Base-by-base conservation (phyloP, 2,329 filamentous ascomycete species). In the Scytalidium sp. region DNA sequence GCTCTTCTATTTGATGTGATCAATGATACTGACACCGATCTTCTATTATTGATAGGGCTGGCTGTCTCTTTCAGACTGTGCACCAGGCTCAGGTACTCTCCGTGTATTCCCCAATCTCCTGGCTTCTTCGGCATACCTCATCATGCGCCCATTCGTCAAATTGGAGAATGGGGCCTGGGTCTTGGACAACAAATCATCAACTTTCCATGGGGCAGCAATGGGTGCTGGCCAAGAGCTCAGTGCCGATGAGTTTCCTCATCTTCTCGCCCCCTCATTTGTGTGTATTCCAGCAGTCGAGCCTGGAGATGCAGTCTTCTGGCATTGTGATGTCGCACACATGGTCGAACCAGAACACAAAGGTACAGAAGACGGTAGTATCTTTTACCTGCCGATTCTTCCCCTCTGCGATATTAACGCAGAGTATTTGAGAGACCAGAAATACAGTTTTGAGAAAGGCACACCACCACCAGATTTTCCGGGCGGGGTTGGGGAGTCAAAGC, bases 341-440 rank as follows among this genome's bases (percentile, higher is more conserved):
- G 90, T 96, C 1, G 91, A 96, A 70, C 84, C 80, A 55, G 74
- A 84, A 2, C 90, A 96, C 64, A 68, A 67, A 2, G 91, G 90
- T 3, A 74, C 68, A 2, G 68, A 73, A 0, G 90, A 96, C 66
- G 89, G 87, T 0, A 90, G 85, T 59, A 90, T 96, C 0, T 61
- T 96, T 51, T 96, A 96, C 61, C 94, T 96, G 47, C 90, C 91
- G 0, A 84, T 89, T 0, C 92, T 88, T 49, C 90, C 91, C 0
- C 75, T 90, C 22, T 93, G 88, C 1, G 79, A 85, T 47, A 71
- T 75, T 43, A 96, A 94, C 59, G 83, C 87, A 1, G 69, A 79
- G 17, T 93, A 90, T 61, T 72, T 92, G 1, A 75, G 70, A 2
- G 77, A 81, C 15, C 90, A 95, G 70, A 78, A 86, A 19, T 73